Evolutionary conservation across 1,139 yeast genomes (phyloP).

Genomic region (Lodderomyces jiufengensis): DNA sequence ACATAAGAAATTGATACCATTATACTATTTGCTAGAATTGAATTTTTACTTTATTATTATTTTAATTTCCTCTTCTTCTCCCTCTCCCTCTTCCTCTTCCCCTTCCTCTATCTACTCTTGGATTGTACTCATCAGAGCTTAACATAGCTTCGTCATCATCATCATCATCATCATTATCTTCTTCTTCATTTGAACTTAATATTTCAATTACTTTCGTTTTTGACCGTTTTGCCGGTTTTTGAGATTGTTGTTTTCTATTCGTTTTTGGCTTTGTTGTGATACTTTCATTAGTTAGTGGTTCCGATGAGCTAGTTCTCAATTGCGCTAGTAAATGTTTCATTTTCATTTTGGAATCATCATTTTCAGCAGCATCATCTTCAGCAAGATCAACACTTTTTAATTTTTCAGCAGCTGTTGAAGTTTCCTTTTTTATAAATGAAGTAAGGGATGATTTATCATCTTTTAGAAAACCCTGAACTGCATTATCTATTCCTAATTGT

Average conservation of each 20-base stretch:
- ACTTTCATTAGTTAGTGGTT: background rate
- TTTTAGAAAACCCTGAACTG: conserved; percentile 68
- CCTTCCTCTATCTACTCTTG: conserved; percentile 6
- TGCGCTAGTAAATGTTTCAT: no score
- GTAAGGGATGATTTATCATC: no score
- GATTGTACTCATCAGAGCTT: conserved; percentile 13
- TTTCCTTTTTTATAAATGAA: no score
- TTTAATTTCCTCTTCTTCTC: background rate
- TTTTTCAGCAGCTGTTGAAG: no score
- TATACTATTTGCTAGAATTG: no score
- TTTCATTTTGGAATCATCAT: no score
- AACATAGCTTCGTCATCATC: conserved; percentile 12
- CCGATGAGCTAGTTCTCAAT: no score
- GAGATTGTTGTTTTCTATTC: no score
- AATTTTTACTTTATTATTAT: background rate
- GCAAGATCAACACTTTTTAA: conserved; percentile 40
- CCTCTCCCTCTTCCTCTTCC: conserved; percentile 5
- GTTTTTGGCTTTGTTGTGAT: conserved; percentile 3
- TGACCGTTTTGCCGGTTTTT: background rate
- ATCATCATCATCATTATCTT: conserved; percentile 11
- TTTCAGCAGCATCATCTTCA: conserved; percentile 14
- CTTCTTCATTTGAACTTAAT: conserved; percentile 8
- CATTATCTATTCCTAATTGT: conserved; percentile 70
- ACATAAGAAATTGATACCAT: conserved; percentile 28
- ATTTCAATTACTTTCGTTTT: conserved; percentile 7